phyloP scores from a whole-genome alignment of 225 moss, liverwort and hornwort species.

The Climacium dendroides region DNA sequence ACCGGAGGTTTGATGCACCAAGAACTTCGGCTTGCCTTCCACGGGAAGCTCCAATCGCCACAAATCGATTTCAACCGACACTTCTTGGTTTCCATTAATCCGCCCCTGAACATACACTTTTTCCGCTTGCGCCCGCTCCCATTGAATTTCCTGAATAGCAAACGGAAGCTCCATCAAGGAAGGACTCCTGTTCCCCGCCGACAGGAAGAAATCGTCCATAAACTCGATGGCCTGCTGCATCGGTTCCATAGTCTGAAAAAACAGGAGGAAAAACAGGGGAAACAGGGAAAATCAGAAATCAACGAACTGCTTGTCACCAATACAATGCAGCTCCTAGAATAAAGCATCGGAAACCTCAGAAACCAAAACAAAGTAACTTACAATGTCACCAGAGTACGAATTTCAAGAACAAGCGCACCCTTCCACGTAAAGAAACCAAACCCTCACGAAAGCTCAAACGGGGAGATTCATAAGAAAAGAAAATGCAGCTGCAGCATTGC shows the following conservation, averaged over 20 bases:
- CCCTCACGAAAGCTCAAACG: not conserved
- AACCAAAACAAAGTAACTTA: not conserved
- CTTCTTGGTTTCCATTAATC: constrained; percentile 15
- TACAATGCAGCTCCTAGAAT: not conserved
- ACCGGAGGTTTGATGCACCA: constrained; percentile 44
- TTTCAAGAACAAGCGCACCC: not conserved
- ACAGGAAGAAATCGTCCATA: constrained; percentile 30
- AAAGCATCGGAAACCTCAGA: not conserved
- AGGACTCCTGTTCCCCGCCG: not conserved
- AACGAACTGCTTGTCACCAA: not conserved
- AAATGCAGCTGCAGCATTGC: not conserved
- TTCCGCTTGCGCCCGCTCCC: constrained; percentile 19
- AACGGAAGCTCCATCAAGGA: constrained; percentile 47
- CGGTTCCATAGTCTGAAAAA: not conserved
- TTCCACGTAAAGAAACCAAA: not conserved
- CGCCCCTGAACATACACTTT: constrained; percentile 30
- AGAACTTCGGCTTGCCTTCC: constrained; percentile 40
- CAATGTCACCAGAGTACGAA: not conserved
- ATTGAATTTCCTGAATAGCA: constrained; percentile 30
- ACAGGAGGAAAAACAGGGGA: not conserved
- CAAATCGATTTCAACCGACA: constrained; percentile 30
- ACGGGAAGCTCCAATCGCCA: constrained; percentile 35
- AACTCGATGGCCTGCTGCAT: not conserved
- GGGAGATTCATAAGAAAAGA: not conserved
- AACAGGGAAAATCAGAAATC: not conserved